Evolutionary conservation across 495 filamentous ascomycete species (phyloP).

Genomic region (Aspergillus incahuasiensis): DNA sequence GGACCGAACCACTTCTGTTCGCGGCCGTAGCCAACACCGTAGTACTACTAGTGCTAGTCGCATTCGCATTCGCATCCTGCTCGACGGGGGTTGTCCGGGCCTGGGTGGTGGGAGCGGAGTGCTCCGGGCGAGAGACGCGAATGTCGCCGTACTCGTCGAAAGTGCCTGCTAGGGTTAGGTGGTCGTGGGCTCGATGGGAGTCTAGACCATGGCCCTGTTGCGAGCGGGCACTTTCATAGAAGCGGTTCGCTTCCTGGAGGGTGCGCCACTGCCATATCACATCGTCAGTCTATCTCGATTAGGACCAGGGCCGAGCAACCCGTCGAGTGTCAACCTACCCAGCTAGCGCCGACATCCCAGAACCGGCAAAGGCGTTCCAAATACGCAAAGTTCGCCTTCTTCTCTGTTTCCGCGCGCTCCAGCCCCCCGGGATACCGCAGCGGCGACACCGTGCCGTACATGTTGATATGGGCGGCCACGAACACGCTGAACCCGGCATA

Average conservation of each 20-base stretch:
- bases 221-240: conserved; percentile 35
- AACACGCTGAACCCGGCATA: conserved; percentile 45
- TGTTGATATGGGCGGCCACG: conserved; percentile 43
- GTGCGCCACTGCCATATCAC: conserved; percentile 39
- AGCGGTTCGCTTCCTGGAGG: conserved; percentile 39
- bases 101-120: not conserved
- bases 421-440: conserved; percentile 35
- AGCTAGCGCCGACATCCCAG: conserved; percentile 40
- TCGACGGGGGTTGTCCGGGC: not conserved
- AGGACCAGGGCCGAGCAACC: not conserved
- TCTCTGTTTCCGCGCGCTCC: conserved; percentile 35
- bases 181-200: conserved; percentile 20
- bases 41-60: too few species aligned
- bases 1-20: not conserved
- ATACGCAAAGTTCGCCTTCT: conserved; percentile 32
- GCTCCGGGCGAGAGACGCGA: conserved; percentile 19
- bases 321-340: too few species aligned
- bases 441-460: conserved; percentile 41
- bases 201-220: conserved; percentile 16
- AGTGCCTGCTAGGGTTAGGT: conserved; percentile 33
- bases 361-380: conserved; percentile 35
- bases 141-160: conserved; percentile 46
- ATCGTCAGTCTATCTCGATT: not conserved
- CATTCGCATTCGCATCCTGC: not conserved
- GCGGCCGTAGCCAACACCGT: too few species aligned